Evolutionary conservation across 495 filamentous ascomycete genomes (phyloP), one percentile per base, ranked within the genome.

Genomic region (Hyphodiscus hymeniophilus): DNA sequence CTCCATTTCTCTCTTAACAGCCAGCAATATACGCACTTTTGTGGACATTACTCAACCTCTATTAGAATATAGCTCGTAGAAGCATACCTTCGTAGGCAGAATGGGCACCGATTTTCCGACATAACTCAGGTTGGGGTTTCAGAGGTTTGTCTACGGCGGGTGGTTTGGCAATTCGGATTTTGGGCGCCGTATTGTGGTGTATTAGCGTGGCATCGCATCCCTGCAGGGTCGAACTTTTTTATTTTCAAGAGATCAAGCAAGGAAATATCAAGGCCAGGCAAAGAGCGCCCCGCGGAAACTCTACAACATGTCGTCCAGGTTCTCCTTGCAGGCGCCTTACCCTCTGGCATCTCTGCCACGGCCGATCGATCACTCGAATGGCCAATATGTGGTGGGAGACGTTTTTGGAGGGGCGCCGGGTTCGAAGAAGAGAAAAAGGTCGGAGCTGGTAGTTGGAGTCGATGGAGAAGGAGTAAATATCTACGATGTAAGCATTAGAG

Each of bases 381-480:
- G 78, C 21, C 72, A 77, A 35, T 79, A 83, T 50, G 70, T 70
- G 13, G 75, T 81, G 41, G 75, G 78, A 46, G 82, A 87, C 52
- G 88, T 94, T 24, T 81, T 77, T 59, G 79, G 84, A 59, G 68
- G 68, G 56, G 62, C 85, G 42, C 73, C 77, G 32, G 82, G 81
- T 15, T 75, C 74, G 26, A 87, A 77, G 68, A 95, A 90, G 70
- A 77, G 85, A 59, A 96, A 95, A 68, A 75, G 92, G 38, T 64
- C 70, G 15, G 94, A 99, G 65, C 65, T 97, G 45, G 85, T 77
- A 11, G 80, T 92, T 7, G 86, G 85, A 7, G 80, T 95, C 57
- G 89, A 99, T 67, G 89, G 89, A 46, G 89, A 95, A 60, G 83
- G 86, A 12, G 74, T 96, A 12, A 92, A 89, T 61, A 80, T 99